phyloP scores from a whole-genome alignment of 345 rosid species.

The Brassica incana region DNA sequence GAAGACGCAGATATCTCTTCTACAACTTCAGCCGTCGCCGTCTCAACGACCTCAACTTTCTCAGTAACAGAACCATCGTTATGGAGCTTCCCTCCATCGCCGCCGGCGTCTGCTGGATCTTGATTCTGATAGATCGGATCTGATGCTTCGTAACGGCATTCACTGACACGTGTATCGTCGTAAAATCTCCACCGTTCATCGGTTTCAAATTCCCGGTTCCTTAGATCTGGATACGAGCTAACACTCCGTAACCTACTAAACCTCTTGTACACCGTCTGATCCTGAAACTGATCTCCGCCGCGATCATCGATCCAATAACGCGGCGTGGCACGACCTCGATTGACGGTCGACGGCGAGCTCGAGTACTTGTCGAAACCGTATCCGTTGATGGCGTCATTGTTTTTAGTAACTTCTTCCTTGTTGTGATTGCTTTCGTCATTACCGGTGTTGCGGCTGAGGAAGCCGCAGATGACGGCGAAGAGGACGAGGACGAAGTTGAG shows the following conservation, averaged over 20 bases:
- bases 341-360: constrained; percentile 35
- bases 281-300: constrained; percentile 29
- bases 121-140: constrained; percentile 34
- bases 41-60: constrained; percentile 32
- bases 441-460: constrained; percentile 49
- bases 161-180: constrained; percentile 65
- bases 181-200: constrained; percentile 66
- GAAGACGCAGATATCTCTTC: background rate
- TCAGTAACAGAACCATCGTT: background rate
- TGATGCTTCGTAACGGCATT: constrained; percentile 36
- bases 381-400: background rate
- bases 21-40: constrained; percentile 10
- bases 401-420: constrained; percentile 14
- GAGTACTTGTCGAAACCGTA: constrained; percentile 36
- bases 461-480: constrained; percentile 79
- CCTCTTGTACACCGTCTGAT: constrained; percentile 42
- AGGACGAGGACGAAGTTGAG: constrained; percentile 70
- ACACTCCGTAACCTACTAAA: constrained; percentile 58
- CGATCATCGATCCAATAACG: constrained; percentile 47
- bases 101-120: background rate
- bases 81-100: constrained; percentile 15
- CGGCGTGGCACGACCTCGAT: constrained; percentile 40
- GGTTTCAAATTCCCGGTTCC: constrained; percentile 35
- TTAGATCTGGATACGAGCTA: constrained; percentile 86
- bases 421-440: constrained; percentile 32